Conservation (phyloP, 805 yeast genomes). For the Starmerella scarabaei region DNA sequence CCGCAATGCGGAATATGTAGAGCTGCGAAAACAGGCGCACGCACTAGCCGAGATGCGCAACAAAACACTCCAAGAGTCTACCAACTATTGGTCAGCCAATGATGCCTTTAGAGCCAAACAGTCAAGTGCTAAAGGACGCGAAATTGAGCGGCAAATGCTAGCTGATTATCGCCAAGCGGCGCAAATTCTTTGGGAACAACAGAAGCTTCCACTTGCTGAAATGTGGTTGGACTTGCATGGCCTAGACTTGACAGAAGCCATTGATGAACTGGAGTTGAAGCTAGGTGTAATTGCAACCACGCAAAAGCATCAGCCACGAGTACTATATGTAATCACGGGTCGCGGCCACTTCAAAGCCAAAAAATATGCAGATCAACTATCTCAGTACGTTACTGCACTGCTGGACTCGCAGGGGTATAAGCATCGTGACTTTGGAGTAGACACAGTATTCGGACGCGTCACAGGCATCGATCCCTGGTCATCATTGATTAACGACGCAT, state of each 20-base stretch:
- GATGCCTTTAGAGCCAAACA: conserved; percentile 25
- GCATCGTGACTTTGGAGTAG: conserved; percentile 29
- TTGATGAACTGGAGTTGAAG: conserved; percentile 23
- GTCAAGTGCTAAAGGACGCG: conserved; percentile 26
- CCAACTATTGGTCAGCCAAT: conserved; percentile 25
- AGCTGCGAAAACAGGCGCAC: conserved; percentile 22
- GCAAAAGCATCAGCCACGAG: conserved; percentile 21
- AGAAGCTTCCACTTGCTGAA: conserved; percentile 21
- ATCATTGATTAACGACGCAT: background rate
- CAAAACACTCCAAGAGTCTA: conserved; percentile 27
- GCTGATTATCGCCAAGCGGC: conserved; percentile 22
- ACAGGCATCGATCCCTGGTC: conserved; percentile 33
- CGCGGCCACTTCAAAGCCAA: conserved; percentile 24
- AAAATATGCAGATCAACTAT: conserved; percentile 23
- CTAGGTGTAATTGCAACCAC: conserved; percentile 19
- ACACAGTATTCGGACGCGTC: conserved; percentile 28
- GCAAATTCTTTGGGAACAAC: conserved; percentile 21
- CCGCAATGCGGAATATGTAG: conserved; percentile 21
- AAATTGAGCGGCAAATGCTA: conserved; percentile 23
- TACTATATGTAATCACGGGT: conserved; percentile 26
- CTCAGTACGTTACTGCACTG: conserved; percentile 24
- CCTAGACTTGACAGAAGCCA: conserved; percentile 26
- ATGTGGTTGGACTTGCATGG: conserved; percentile 28
- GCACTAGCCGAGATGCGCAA: conserved; percentile 25
- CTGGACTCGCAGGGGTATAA: conserved; percentile 31